Conservation (phyloP, 768 basidiomycete species). For the Epithele typhae region DNA sequence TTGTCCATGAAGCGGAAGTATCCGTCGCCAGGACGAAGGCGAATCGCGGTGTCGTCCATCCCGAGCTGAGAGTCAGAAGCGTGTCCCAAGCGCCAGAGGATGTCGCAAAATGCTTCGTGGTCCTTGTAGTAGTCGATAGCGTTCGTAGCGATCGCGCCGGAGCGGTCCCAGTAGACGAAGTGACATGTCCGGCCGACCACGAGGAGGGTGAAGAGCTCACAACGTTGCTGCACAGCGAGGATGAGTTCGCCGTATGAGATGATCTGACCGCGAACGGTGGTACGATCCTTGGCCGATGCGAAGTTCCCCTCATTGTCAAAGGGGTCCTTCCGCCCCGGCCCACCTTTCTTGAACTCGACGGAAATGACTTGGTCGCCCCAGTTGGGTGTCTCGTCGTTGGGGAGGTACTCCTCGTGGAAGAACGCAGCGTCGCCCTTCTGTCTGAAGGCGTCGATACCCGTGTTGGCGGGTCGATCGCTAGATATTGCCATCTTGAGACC, state of each 20-base stretch:
- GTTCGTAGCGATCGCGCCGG: constrained; percentile 4
- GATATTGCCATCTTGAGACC: no score
- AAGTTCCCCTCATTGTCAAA: no score
- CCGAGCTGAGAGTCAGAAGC: constrained; percentile 3
- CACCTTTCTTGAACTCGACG: no score
- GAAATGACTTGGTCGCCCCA: no score
- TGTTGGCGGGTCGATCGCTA: no score
- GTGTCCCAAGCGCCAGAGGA: constrained; percentile 4
- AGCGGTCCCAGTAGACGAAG: constrained; percentile 8
- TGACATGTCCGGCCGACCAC: constrained; percentile 4
- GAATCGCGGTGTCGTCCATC: background rate
- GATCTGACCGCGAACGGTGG: background rate
- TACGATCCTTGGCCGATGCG: no score
- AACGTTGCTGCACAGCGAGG: constrained; percentile 6
- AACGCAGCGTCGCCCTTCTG: background rate
- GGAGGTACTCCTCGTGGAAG: no score
- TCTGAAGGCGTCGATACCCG: background rate
- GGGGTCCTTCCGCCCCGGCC: no score
- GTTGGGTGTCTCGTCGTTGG: no score
- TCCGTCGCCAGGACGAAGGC: background rate
- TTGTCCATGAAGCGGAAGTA: background rate
- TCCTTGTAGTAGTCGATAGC: constrained; percentile 6
- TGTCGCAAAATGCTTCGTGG: background rate
- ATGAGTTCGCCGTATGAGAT: constrained; percentile 3
- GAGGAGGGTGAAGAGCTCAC: constrained; percentile 4